Evolutionary conservation across 768 basidiomycete species (phyloP), one percentile per base, ranked within the genome.

Genomic region (Calvatia gigantea): DNA sequence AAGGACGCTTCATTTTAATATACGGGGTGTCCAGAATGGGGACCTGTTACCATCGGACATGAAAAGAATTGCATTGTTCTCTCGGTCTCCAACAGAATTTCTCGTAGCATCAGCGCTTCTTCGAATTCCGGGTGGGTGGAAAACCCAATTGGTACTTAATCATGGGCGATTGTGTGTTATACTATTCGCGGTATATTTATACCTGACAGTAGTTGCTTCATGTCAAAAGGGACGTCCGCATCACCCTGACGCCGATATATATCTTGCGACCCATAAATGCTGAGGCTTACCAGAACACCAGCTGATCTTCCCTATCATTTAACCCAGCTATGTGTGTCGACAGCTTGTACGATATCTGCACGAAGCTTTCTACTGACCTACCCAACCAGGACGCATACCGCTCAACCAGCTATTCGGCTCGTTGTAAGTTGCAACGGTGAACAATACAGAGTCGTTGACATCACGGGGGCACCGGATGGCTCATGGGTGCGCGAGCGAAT

Each of bases 341-440:
- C 7, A 31, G 11, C 14, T 38, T 14, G 12, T 14, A 35, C 25
- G 15, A 23, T 44, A 27, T 31, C 27, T 25, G 8, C 28, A n/a
- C 1, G 8, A 23, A n/a, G n/a, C 19, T 6, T 29, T 27, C 28
- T 29, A 9, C 7, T 41, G 37, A 50, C 37, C n/a, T 23, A 12
- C n/a, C 8, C 33, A 21, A 44, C 31, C 25, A 67, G 64, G 66
- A 58, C 66, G 27, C 59, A 60, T 9, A 47, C 56, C 25, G 66
- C 68, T 32, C 66, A 75, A 41, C 56, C 73, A 2, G 65, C 70
- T 39, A 73, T 76, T 17, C 76, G 75, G 51, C 69, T 81, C 28
- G 73, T 81, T 49, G 77, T 74, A 49, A 78, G 73, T 56, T 74
- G 72, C n/a, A 78, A 80, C 54, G 75, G 72, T 21, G 76, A 80